Evolutionary conservation across 768 basidiomycete genomes (phyloP), one percentile per base, ranked within the genome.

Genomic region (Auriscalpium orientale): DNA sequence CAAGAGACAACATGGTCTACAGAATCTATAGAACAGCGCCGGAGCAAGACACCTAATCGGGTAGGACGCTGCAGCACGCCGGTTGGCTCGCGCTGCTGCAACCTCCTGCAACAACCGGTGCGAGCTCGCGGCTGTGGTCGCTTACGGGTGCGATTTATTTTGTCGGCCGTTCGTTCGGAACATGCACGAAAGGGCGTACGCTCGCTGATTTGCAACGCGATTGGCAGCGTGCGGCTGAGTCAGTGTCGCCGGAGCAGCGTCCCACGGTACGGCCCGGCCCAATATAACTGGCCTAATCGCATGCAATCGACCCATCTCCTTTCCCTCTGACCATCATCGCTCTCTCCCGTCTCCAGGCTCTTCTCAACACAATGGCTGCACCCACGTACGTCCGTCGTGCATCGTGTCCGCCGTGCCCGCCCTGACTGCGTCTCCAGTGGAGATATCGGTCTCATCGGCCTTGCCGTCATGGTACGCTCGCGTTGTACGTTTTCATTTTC

Each of bases 371-470:
- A 63, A 79, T 76, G 74, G 70, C 78, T 68, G 65, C 68, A 64
- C 71, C 79, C 65, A 73, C 68, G 81, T 82, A 72, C 61, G 83
- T 81, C 58, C 68, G 67, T 2, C 35, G 22, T 37, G 12, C n/a
- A 46, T 54, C 57, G 28, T 8, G 16, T 22, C 20, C 71, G 61
- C 38, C 10, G 52, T n/a, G 63, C 69, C 10, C 70, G 64, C 60
- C 51, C 58, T 55, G 56, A 56, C 33, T 4, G 21, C 18, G 33
- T 34, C 40, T 46, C 45, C 67, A 95, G 93, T 68, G 93, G 91
- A 76, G 95, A 98, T 75, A 94, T 97, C 74, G 94, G 94, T 72
- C 90, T 97, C 72, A 97, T 97, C 77, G 94, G 94, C 78, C 79
- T 98, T 68, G 94, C 94, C 79, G 94, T 98, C 78, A 98, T 98